Evolutionary conservation across 129 eudicot genomes (phyloP), one percentile per base, ranked within the genome.

Genomic region (Solidago caesia): DNA sequence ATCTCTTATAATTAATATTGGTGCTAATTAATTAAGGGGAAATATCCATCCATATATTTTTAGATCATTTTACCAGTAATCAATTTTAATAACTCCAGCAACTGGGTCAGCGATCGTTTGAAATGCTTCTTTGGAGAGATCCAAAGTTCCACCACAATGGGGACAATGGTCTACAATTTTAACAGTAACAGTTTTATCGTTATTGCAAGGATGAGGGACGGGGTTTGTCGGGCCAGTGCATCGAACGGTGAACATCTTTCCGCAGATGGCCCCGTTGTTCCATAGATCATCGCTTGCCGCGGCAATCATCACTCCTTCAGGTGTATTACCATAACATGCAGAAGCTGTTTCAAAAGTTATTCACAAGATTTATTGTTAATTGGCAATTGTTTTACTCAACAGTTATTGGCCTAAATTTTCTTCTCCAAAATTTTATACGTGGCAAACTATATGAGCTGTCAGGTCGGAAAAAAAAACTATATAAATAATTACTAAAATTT

Each of bases 81-180:
- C 84, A 27, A 85, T 85, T 8, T 82, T 72, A 64, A 85, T 85
- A 9, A 75, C 55, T 13, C 86, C 86, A 12, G 86, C 89, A 13
- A 71, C 80, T 2, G 84, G 86, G 45, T 85, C 44, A 5, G 87
- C 89, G 49, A 85, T 85, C 5, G 70, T 29, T 13, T 80, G 72
- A 73, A 85, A 85, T 27, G 85, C 89, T 82, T 85, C 87, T 72
- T 64, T 58, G 8, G 89, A 85, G 49, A 85, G 85, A 76, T 85
- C 87, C 12, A 85, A 64, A n/a, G 85, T 82, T 56, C 85, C 85
- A 7, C 81, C 83, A 44, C 87, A 80, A 49, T 75, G 72, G 0
- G 85, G 89, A 44, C 83, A 84, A 15, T 73, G 82, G 73, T 84
- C 88, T 2, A 81, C 85, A 53, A 84, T 12, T 64, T 75, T 73